Evolutionary conservation across 331 rosid genomes (phyloP), one percentile per base, ranked within the genome.

Genomic region (Quercus tomentella): DNA sequence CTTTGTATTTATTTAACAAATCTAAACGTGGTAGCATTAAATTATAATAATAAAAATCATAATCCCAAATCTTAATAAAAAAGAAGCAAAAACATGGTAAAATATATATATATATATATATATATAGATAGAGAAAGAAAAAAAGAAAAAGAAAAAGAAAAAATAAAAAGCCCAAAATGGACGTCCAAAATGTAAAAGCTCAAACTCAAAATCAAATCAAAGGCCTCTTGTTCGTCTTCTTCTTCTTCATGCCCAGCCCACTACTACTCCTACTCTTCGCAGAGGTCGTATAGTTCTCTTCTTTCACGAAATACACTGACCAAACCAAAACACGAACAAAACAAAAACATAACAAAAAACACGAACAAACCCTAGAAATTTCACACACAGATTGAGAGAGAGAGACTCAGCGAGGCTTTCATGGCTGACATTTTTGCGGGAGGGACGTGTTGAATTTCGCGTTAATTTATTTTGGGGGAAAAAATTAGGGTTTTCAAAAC

Each of bases 171-270:
- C 96, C 98, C 98, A 92, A 90, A 84, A 81, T 73, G 84, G 41
- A 83, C 72, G 89, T 82, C 93, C 94, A 86, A 79, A 66, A 86
- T 84, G 23, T 74, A 14, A 49, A 14, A 49, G 55, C 55, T 49
- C 17, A 12, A 49, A 14, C 55, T 49, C 55, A 49, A 86, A 92
- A 91, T 90, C 97, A 41, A 41, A 41, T 70, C 81, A 72, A 86
- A 91, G 92, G 91, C 97, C 96, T 82, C 86, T 82, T 87, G 83
- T 78, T 83, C 87, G 10, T 83, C 87, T 10, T 92, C 94, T 80
- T 91, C 96, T 74, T 90, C 91, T 78, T 78, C 93, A 75, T 87
- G 90, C 81, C 89, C 95, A 95, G 98, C 98, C 97, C 98, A 91
- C 96, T 78, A 89, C 89, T 41, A 41, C 49, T 41, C 9, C 49